Percentiles rank a stretch among this genome's conserved stretches.
Conservation (phyloP, 1,284 basidiomycete species). For the Ustilago xerochloae region DNA sequence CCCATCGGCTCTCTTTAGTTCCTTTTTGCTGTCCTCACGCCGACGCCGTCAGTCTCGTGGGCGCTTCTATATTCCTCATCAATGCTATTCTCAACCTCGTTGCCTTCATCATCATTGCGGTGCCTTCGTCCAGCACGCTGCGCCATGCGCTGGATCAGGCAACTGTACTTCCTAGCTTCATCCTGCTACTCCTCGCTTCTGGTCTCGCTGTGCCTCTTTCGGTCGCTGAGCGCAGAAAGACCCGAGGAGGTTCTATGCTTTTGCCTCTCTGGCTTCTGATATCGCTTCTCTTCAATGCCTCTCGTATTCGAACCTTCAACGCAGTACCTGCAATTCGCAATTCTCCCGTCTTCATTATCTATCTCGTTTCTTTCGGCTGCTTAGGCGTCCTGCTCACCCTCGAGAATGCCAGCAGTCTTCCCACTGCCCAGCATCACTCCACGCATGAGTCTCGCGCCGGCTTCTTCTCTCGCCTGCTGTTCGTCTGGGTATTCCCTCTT, state of each 20-base stretch:
- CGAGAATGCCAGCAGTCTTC: constrained; percentile 42
- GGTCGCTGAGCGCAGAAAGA: background rate
- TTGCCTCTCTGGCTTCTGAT: constrained; percentile 17
- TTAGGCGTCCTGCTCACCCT: constrained; percentile 43
- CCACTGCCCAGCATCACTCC: constrained; percentile 13
- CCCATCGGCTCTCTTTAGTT: too few relatives aligned
- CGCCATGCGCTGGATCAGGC: too few relatives aligned
- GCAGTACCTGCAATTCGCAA: constrained; percentile 17
- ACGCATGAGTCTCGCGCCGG: too few relatives aligned
- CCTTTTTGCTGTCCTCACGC: too few relatives aligned
- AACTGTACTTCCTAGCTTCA: background rate
- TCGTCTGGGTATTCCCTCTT: constrained; percentile 46
- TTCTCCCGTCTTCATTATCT: constrained; percentile 8
- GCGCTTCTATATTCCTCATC: too few relatives aligned
- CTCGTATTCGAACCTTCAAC: constrained; percentile 41
- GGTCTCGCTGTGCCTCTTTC: too few relatives aligned
- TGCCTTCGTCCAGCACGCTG: too few relatives aligned
- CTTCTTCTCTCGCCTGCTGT: constrained; percentile 47
- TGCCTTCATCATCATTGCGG: too few relatives aligned
- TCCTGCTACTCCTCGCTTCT: background rate
- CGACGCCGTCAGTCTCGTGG: too few relatives aligned
- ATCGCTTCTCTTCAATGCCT: constrained; percentile 33
- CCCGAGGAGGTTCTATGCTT: background rate
- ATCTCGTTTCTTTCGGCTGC: constrained; percentile 26
- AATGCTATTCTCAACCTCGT: too few relatives aligned